These are phyloP conservation scores for Larix sibirica DNA, from an alignment of 83 land plant species.

Conservation along the genomic window DNA sequence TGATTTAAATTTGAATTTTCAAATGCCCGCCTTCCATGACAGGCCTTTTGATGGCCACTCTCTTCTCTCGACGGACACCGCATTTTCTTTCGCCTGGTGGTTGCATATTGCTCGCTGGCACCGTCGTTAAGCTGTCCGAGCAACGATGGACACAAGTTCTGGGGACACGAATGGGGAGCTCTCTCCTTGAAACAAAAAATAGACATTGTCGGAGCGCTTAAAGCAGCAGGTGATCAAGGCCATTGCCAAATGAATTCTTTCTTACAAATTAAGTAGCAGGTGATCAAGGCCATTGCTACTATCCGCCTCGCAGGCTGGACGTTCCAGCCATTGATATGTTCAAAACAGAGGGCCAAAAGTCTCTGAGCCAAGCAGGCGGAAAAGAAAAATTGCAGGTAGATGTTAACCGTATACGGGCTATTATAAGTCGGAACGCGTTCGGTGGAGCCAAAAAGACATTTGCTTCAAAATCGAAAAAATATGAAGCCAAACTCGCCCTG, in stretches of 20 bases:
- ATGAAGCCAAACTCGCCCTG: neutral
- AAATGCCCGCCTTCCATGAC: too few relatives aligned
- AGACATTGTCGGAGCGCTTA: constrained; percentile 50
- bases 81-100: too few relatives aligned
- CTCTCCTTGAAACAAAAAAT: constrained; percentile 33
- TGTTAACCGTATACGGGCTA: too few relatives aligned
- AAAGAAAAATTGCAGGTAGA: neutral
- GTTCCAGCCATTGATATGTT: neutral
- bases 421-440: too few relatives aligned
- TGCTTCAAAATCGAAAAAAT: neutral
- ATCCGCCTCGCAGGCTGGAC: neutral
- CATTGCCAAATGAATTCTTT: neutral
- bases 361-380: neutral
- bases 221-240: constrained; percentile 35
- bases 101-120: too few relatives aligned
- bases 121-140: constrained; percentile 59
- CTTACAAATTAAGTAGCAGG: neutral
- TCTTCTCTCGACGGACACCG: too few relatives aligned
- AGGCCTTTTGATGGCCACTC: too few relatives aligned
- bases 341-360: neutral
- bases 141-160: constrained; percentile 57
- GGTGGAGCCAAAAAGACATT: neutral
- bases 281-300: too few relatives aligned
- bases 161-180: constrained; percentile 89
- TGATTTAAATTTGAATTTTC: too few relatives aligned